phyloP scores from a whole-genome alignment of 2,329 filamentous ascomycete genomes.

The Lomentospora prolificans region DNA sequence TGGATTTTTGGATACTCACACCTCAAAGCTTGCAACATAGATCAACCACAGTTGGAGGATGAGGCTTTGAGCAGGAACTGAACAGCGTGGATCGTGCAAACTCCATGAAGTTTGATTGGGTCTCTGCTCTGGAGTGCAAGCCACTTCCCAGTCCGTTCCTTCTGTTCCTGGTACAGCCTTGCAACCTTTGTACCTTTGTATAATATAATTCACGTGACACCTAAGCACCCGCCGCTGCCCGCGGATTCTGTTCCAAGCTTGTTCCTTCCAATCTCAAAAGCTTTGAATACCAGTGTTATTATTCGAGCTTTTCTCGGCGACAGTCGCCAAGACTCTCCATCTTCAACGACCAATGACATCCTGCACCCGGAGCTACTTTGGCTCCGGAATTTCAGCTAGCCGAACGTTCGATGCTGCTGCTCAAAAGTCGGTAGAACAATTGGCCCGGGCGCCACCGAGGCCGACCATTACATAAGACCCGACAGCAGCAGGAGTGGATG shows the following conservation, averaged over 20 bases:
- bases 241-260: background rate
- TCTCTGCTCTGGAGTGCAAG: background rate
- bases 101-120: background rate
- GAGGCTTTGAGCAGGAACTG: background rate
- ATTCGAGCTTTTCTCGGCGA: background rate
- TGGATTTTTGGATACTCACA: background rate
- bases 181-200: background rate
- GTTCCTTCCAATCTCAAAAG: no score
- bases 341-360: background rate
- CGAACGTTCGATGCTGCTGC: no score
- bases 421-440: constrained; percentile 2
- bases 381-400: no score
- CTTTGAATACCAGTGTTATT: background rate
- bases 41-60: background rate
- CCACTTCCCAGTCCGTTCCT: background rate
- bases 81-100: background rate
- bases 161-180: background rate
- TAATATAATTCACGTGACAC: background rate
- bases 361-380: no score
- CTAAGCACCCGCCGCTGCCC: background rate
- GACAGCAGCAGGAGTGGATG: background rate
- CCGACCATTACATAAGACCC: background rate
- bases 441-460: background rate
- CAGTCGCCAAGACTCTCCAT: background rate
- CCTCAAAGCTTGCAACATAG: background rate